These are phyloP conservation scores for Excoecaria cochinchinensis DNA, from an alignment of 345 rosid species.

Conservation along the genomic window DNA sequence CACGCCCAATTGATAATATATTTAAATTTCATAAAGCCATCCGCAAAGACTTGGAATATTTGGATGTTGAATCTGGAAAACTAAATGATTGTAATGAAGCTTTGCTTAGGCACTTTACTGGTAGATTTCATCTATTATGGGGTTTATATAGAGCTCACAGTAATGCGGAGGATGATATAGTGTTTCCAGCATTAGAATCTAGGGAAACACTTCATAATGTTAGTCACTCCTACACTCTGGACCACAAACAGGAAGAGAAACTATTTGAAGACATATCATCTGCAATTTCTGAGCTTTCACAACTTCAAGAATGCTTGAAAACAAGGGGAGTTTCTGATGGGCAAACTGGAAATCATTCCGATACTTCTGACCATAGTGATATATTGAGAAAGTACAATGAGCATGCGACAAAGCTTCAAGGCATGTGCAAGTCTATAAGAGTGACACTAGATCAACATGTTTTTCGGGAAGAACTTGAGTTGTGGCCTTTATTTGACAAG, in stretches of 20 bases:
- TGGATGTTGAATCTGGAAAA: conserved; percentile 61
- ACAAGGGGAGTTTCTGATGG: conserved; percentile 16
- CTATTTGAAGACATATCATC: conserved; percentile 57
- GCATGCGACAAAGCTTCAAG: conserved; percentile 57
- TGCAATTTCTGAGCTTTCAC: conserved; percentile 46
- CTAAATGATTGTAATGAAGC: conserved; percentile 49
- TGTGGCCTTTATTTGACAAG: conserved; percentile 62
- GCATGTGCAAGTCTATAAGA: conserved; percentile 62
- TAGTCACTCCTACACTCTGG: conserved; percentile 62
- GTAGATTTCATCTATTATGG: conserved; percentile 59
- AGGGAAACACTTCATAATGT: conserved; percentile 62
- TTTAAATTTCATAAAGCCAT: conserved; percentile 66
- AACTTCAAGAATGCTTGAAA: conserved; percentile 38
- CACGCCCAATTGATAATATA: conserved; percentile 59
- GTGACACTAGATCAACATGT: conserved; percentile 64
- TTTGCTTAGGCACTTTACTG: conserved; percentile 54
- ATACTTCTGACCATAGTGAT: conserved; percentile 22
- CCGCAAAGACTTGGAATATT: conserved; percentile 59
- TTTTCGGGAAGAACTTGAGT: conserved; percentile 56
- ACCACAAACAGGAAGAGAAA: conserved; percentile 61
- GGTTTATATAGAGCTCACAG: conserved; percentile 64
- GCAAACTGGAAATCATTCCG: conserved; percentile 15
- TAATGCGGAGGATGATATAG: conserved; percentile 67
- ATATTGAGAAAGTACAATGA: conserved; percentile 37
- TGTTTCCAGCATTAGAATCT: conserved; percentile 62